These are phyloP conservation scores for Colletotrichum zoysiae DNA, from an alignment of 2,329 filamentous ascomycete species.

Conservation along the genomic window DNA sequence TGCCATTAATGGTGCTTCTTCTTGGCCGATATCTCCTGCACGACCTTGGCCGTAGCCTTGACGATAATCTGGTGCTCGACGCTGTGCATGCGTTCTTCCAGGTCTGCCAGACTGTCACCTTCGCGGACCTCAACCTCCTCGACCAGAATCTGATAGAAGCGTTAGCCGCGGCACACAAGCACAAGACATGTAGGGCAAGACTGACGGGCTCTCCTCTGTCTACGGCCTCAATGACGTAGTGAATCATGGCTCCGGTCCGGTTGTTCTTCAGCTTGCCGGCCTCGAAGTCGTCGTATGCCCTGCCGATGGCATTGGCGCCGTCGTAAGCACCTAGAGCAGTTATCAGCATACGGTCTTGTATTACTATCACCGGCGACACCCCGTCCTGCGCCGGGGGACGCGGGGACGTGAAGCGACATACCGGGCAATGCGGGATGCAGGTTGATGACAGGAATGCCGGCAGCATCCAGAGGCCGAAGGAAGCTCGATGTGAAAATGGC, in stretches of 20 bases:
- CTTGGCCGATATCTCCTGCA: conserved; percentile 51
- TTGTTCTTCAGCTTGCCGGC: conserved; percentile 72
- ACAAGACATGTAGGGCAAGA: conserved; percentile 56
- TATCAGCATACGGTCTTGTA: neutral
- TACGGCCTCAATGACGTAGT: conserved; percentile 85
- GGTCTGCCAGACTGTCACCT: conserved; percentile 64
- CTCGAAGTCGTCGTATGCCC: conserved; percentile 80
- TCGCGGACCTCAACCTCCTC: conserved; percentile 75
- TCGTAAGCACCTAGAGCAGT: conserved; percentile 74
- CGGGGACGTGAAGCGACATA: conserved; percentile 52
- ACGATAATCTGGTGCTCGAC: conserved; percentile 85
- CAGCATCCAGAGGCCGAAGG: conserved; percentile 73
- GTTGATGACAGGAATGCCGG: conserved; percentile 80
- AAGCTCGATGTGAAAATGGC: conserved; percentile 81
- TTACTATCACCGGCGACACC: neutral
- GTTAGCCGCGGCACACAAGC: conserved; percentile 17
- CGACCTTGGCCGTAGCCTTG: conserved; percentile 72
- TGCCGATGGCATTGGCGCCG: conserved; percentile 81
- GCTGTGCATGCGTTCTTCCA: conserved; percentile 80
- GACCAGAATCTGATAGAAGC: conserved; percentile 46
- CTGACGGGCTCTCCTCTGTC: conserved; percentile 76
- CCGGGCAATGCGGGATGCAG: conserved; percentile 81
- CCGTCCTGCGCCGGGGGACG: neutral
- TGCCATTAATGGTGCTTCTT: conserved; percentile 17
- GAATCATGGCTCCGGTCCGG: conserved; percentile 88